Conservation (phyloP, 1,284 basidiomycete species). For the Microbotryum scabiosae region DNA sequence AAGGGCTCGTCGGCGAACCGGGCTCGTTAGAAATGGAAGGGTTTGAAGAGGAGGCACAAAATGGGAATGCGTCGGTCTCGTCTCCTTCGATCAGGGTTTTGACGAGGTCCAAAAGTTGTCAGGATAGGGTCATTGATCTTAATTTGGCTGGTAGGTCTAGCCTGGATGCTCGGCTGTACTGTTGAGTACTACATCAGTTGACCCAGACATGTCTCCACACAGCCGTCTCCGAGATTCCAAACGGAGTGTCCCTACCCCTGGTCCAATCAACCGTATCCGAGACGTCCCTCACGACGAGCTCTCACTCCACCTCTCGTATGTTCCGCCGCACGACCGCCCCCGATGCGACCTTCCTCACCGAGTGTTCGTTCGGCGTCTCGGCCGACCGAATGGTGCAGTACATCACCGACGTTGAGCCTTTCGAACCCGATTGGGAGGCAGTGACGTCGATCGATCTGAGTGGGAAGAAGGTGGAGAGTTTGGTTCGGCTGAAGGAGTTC, state of each 20-base stretch:
- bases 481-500: constrained; percentile 88
- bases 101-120: constrained; percentile 34
- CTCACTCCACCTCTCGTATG: constrained; percentile 26
- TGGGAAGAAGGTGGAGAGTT: constrained; percentile 70
- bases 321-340: constrained; percentile 23
- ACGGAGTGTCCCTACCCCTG: constrained; percentile 5
- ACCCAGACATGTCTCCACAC: background rate
- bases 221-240: constrained; percentile 1
- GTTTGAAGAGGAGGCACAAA: background rate
- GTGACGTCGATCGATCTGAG: constrained; percentile 69
- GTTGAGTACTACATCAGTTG: background rate
- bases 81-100: constrained; percentile 40
- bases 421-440: constrained; percentile 88
- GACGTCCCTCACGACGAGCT: constrained; percentile 17
- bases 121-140: too few relatives aligned
- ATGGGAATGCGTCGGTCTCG: background rate
- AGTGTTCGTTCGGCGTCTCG: constrained; percentile 88
- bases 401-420: constrained; percentile 91
- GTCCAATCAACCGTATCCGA: constrained; percentile 12
- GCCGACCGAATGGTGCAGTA: constrained; percentile 83
- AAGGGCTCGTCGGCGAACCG: background rate
- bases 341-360: constrained; percentile 74
- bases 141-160: too few relatives aligned
- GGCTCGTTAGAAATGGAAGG: background rate
- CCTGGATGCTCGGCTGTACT: too few relatives aligned